Percentiles rank a stretch among this genome's conserved stretches.
Evolutionary conservation across 768 basidiomycete species (phyloP).

Genomic region (Pluteus cervinus): DNA sequence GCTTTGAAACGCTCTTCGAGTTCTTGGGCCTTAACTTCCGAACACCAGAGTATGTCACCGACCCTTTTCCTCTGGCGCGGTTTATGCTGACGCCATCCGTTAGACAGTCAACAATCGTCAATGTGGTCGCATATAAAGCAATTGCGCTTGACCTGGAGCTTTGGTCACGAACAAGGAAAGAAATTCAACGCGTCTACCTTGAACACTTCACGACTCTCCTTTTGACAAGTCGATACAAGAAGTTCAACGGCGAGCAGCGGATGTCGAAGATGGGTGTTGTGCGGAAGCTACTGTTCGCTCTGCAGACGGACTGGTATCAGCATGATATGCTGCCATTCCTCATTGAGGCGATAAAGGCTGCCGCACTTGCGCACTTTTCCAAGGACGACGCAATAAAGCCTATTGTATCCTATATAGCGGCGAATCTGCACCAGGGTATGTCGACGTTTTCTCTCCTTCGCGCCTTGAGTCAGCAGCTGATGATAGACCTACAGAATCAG

Average conservation of each 20-base stretch:
- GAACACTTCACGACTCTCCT: constrained; percentile 79
- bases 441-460: no score
- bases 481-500: no score
- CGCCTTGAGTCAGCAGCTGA: no score
- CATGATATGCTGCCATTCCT: constrained; percentile 44
- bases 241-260: constrained; percentile 74
- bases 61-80: neutral
- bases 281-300: constrained; percentile 71
- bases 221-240: constrained; percentile 61
- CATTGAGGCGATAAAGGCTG: constrained; percentile 53
- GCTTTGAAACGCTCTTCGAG: constrained; percentile 80
- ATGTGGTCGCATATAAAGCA: constrained; percentile 73
- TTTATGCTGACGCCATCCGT: neutral
- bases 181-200: constrained; percentile 75
- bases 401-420: constrained; percentile 77
- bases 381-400: constrained; percentile 80
- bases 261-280: constrained; percentile 67
- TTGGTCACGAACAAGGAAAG: constrained; percentile 67
- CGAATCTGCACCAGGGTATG: constrained; percentile 67
- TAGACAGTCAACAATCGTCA: constrained; percentile 79
- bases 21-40: constrained; percentile 83
- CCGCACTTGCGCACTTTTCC: constrained; percentile 61
- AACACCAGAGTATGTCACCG: constrained; percentile 60
- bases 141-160: constrained; percentile 88
- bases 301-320: constrained; percentile 76